Base-by-base conservation (phyloP, 202 grass and related monocot genomes). In the Brachypodium distachyon region DNA sequence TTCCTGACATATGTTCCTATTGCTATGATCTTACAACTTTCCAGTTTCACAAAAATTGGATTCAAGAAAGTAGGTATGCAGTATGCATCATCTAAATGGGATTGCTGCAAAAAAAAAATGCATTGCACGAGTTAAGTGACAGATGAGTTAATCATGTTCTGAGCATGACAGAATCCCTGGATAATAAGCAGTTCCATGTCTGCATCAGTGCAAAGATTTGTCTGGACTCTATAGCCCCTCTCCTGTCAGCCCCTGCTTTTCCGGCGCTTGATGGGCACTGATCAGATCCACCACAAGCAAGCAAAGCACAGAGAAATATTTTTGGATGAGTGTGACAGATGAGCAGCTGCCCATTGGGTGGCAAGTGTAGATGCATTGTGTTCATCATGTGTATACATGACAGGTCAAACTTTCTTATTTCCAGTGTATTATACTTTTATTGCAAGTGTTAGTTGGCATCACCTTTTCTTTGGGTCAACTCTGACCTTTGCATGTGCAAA, bases 121-220 rank as follows among this genome's bases (percentile, higher is more conserved):
- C n/a, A n/a, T n/a, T n/a, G n/a, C n/a, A n/a, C n/a, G n/a, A n/a
- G n/a, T n/a, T n/a, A n/a, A n/a, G n/a, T n/a, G n/a, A n/a, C n/a
- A n/a, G n/a, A n/a, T 40, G 16, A 53, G 46, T 8, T 36, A 14
- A 73, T 40, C 16, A 47, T 57, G 46, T 64, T 54, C 5, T 62
- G 31, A 73, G 1, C 42, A 36, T 73, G 82, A 37, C 80, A 83
- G 41, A 29, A 52, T 42, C 50, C 26, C 28, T 65, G 49, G 53
- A 58, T 54, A 51, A 77, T 49, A 21, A 81, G 5, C 21, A 71
- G 72, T 51, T 39, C 2, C 23, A 64, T 63, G 59, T 85, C 78
- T 61, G 70, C 37, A 49, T 88, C 86, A 46, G 37, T 40, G 61
- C 61, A 88, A 88, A 80, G 81, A 70, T 63, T 75, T 60, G 21